These are phyloP conservation scores for Ophiocordyceps polyrhachis-furcata DNA, from an alignment of 2,329 filamentous ascomycete genomes.

Conservation along the genomic window DNA sequence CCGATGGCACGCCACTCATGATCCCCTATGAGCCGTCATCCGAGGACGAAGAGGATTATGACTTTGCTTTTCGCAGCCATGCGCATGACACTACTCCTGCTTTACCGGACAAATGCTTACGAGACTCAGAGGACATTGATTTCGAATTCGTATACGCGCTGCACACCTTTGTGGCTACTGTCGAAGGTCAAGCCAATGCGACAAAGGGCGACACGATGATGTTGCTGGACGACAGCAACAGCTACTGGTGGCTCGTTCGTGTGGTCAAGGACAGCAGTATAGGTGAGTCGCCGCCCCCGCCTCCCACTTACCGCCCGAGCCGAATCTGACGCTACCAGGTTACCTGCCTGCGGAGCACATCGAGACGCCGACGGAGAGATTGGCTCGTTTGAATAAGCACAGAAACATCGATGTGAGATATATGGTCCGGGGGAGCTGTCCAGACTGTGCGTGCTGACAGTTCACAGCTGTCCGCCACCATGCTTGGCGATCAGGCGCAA, in stretches of 20 bases:
- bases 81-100: slow-evolving; percentile 49
- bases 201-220: slow-evolving; percentile 99
- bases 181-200: slow-evolving; percentile 95
- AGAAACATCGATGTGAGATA: slow-evolving; percentile 79
- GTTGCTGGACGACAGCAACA: slow-evolving; percentile 92
- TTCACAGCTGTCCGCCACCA: slow-evolving; percentile 37
- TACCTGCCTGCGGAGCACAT: slow-evolving; percentile 97
- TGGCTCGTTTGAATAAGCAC: slow-evolving; percentile 92
- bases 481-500: slow-evolving; percentile 47
- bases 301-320: neutral
- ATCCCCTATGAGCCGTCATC: slow-evolving; percentile 26
- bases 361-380: slow-evolving; percentile 85
- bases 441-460: neutral
- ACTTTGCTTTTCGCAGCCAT: slow-evolving; percentile 36
- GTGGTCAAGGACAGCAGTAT: slow-evolving; percentile 98
- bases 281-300: slow-evolving; percentile 21
- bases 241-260: slow-evolving; percentile 97
- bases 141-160: slow-evolving; percentile 98
- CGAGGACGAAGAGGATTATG: slow-evolving; percentile 42
- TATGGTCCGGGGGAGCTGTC: neutral
- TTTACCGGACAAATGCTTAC: slow-evolving; percentile 74
- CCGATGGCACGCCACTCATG: slow-evolving; percentile 15
- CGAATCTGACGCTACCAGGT: slow-evolving; percentile 30
- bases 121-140: slow-evolving; percentile 91
- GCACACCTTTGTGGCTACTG: slow-evolving; percentile 93